A percentile compares a stretch with the other conserved stretches of the same genome.
These are phyloP conservation scores for Solanum etuberosum DNA, from an alignment of 257 asterid species.

Conservation along the genomic window DNA sequence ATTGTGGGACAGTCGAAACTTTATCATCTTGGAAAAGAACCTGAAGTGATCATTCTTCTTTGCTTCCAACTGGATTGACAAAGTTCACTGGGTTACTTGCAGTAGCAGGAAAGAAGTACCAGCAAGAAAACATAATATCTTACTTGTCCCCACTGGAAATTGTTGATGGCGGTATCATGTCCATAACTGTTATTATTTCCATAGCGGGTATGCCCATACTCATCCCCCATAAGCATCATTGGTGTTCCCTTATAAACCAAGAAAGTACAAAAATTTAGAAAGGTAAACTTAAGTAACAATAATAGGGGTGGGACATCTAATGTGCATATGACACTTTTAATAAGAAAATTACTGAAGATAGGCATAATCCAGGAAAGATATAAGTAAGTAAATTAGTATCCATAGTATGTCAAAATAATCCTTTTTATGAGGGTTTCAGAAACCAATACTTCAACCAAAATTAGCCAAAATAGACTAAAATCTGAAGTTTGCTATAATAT, in stretches of 20 bases:
- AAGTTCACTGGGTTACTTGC: not conserved
- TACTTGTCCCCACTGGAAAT: constrained; percentile 92
- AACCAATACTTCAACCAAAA: not conserved
- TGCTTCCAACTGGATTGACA: constrained; percentile 59
- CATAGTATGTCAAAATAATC: not conserved
- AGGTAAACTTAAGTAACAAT: not conserved
- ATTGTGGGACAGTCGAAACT: constrained; percentile 47
- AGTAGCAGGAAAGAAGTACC: not conserved
- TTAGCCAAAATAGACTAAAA: not conserved
- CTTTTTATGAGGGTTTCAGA: not conserved
- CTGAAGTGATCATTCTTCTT: constrained; percentile 62
- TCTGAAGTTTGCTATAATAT: not conserved
- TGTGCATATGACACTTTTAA: not conserved
- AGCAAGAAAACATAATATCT: constrained; percentile 5
- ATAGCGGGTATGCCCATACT: constrained; percentile 85
- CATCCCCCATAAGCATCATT: constrained; percentile 99
- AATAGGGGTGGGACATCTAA: not conserved
- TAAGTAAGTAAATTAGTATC: not conserved
- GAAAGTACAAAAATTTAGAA: constrained; percentile 1
- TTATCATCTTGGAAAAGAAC: constrained; percentile 83
- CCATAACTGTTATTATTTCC: constrained; percentile 98
- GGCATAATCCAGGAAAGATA: not conserved
- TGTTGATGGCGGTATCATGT: constrained; percentile 75
- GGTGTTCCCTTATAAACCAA: constrained; percentile 68
- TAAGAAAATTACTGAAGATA: not conserved